phyloP scores from a whole-genome alignment of 2,329 filamentous ascomycete genomes.

The Fusarium abutilonis region DNA sequence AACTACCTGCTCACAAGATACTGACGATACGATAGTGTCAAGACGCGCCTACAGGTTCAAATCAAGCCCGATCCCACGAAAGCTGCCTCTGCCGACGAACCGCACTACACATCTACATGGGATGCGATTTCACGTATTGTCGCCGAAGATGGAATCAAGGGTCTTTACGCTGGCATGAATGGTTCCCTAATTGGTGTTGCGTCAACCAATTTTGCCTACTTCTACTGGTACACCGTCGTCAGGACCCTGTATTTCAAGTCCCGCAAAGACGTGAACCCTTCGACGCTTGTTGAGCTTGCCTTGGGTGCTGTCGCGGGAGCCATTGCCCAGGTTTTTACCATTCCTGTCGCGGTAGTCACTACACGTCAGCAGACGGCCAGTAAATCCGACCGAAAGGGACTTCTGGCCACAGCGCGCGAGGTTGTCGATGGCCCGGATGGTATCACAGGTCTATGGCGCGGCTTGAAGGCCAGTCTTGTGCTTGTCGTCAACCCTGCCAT shows the following conservation, averaged over 20 bases:
- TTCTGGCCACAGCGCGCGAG: constrained; percentile 87
- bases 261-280: constrained; percentile 66
- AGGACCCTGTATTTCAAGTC: constrained; percentile 79
- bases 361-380: constrained; percentile 94
- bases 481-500: constrained; percentile 96
- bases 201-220: constrained; percentile 98
- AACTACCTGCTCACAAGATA: neutral
- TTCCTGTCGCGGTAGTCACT: constrained; percentile 93
- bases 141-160: constrained; percentile 78
- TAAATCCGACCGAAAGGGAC: constrained; percentile 83
- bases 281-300: constrained; percentile 82
- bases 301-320: constrained; percentile 90
- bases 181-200: constrained; percentile 91
- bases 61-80: constrained; percentile 69
- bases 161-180: constrained; percentile 88
- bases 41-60: constrained; percentile 95
- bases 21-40: constrained; percentile 70
- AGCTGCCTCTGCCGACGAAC: constrained; percentile 55
- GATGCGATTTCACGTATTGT: constrained; percentile 90
- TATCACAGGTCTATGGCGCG: constrained; percentile 88
- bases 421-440: constrained; percentile 93
- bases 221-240: constrained; percentile 97
- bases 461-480: constrained; percentile 93
- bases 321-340: constrained; percentile 93
- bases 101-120: constrained; percentile 86